Percentiles rank a stretch among this genome's conserved stretches.
These are phyloP conservation scores for Coleophoma cylindrospora DNA, from an alignment of 2,329 filamentous ascomycete species.

Conservation along the genomic window DNA sequence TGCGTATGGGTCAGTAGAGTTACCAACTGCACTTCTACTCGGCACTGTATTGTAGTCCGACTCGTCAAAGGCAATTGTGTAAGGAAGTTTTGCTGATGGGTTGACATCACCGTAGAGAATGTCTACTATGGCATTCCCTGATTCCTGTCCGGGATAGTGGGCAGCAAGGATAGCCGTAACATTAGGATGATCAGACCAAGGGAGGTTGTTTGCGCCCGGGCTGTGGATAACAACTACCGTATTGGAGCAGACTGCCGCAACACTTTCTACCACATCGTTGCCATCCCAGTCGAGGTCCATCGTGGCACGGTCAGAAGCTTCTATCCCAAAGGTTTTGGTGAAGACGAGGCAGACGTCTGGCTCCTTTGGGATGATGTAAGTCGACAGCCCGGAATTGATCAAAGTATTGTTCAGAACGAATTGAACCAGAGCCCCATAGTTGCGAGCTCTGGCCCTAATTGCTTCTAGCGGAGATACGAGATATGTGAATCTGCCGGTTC, in stretches of 20 bases:
- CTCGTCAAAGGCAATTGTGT: slow-evolving; percentile 53
- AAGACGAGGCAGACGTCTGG: slow-evolving; percentile 65
- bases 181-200: slow-evolving; percentile 52
- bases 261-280: slow-evolving; percentile 23
- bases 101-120: slow-evolving; percentile 56
- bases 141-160: slow-evolving; percentile 54
- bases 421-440: slow-evolving; percentile 7
- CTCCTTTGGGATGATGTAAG: slow-evolving; percentile 31
- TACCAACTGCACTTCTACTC: slow-evolving; percentile 39
- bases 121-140: slow-evolving; percentile 54
- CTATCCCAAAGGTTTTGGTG: slow-evolving; percentile 63
- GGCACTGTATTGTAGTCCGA: slow-evolving; percentile 48
- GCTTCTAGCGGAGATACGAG: slow-evolving; percentile 55
- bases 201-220: slow-evolving; percentile 58
- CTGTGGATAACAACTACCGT: slow-evolving; percentile 65
- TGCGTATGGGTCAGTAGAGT: slow-evolving; percentile 20
- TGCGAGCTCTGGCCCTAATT: slow-evolving; percentile 29
- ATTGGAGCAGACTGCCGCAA: slow-evolving; percentile 45
- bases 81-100: slow-evolving; percentile 38
- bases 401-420: slow-evolving; percentile 9
- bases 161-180: slow-evolving; percentile 56
- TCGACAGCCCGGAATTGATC: slow-evolving; percentile 1
- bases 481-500: slow-evolving; percentile 52
- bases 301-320: slow-evolving; percentile 57
- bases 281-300: slow-evolving; percentile 15